These are phyloP conservation scores for Dimargaris verticillata DNA, from an alignment of 192 early-diverging fungal genomes.

Conservation along the genomic window DNA sequence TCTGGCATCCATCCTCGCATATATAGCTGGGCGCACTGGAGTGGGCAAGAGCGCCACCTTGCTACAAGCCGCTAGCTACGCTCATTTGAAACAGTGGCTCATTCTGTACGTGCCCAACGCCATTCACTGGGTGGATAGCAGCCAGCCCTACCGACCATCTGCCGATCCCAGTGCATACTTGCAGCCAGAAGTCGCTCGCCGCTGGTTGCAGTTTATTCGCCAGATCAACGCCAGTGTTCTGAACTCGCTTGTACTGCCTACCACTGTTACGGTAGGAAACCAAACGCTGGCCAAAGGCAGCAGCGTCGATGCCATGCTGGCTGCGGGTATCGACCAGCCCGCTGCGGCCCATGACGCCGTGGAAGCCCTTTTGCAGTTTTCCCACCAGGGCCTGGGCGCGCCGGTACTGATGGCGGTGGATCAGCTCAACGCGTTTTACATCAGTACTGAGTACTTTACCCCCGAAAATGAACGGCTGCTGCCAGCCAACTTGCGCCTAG, in stretches of 20 bases:
- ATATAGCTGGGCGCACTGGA: slow-evolving; percentile 24
- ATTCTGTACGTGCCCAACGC: slow-evolving; percentile 34
- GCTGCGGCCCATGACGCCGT: background rate
- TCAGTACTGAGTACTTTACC: slow-evolving; percentile 24
- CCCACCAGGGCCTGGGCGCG: slow-evolving; percentile 12
- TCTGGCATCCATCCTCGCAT: background rate
- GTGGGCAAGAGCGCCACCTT: slow-evolving; percentile 31
- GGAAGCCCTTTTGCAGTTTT: background rate
- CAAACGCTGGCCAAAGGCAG: background rate
- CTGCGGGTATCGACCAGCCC: background rate
- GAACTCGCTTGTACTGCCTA: background rate
- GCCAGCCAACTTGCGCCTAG: slow-evolving; percentile 22
- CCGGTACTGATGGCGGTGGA: slow-evolving; percentile 35
- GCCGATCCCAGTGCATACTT: background rate
- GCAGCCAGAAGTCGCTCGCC: slow-evolving; percentile 24
- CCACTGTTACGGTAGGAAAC: background rate
- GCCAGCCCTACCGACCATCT: background rate
- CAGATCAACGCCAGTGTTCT: background rate
- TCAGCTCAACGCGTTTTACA: slow-evolving; percentile 31
- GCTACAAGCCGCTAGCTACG: slow-evolving; percentile 29
- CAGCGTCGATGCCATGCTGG: background rate
- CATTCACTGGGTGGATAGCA: slow-evolving; percentile 13
- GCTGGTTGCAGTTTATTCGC: background rate
- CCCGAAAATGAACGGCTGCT: slow-evolving; percentile 23
- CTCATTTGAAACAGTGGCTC: slow-evolving; percentile 27